A percentile compares a stretch with the other conserved stretches of the same genome.
Evolutionary conservation across 2,329 filamentous ascomycete genomes (phyloP).

Genomic region (Sclerotinia minor): DNA sequence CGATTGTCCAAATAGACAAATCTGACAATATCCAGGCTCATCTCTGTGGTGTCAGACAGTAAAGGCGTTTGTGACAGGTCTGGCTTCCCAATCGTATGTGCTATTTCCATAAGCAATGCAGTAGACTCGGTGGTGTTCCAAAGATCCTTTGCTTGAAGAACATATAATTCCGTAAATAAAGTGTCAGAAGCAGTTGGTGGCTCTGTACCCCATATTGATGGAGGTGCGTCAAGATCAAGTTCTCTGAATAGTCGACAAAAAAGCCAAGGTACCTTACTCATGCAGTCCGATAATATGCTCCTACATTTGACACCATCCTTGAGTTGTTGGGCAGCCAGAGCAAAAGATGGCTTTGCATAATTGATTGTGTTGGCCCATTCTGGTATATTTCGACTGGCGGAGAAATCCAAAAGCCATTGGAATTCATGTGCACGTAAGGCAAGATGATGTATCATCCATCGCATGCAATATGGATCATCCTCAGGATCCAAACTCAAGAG

Average conservation of each 20-base stretch:
- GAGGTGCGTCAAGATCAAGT: conserved; percentile 75
- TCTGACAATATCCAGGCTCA: conserved; percentile 40
- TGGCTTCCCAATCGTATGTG: conserved; percentile 46
- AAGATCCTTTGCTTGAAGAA: conserved; percentile 65
- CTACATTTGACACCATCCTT: conserved; percentile 66
- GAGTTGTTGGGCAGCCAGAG: conserved; percentile 73
- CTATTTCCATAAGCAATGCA: conserved; percentile 62
- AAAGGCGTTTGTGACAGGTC: conserved; percentile 26
- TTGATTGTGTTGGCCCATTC: conserved; percentile 50
- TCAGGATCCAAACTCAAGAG: conserved; percentile 71
- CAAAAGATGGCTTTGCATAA: conserved; percentile 74
- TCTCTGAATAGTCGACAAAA: conserved; percentile 78
- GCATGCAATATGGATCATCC: conserved; percentile 79
- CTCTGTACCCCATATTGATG: conserved; percentile 77
- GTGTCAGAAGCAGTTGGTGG: conserved; percentile 55
- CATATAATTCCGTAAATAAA: conserved; percentile 63
- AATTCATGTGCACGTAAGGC: conserved; percentile 79
- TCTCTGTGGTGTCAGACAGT: conserved; percentile 30
- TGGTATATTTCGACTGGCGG: conserved; percentile 52
- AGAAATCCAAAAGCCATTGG: conserved; percentile 71
- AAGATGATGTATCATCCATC: conserved; percentile 78
- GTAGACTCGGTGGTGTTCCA: conserved; percentile 71
- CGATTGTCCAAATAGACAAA: conserved; percentile 42
- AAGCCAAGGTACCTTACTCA: conserved; percentile 79
- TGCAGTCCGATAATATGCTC: conserved; percentile 63